A percentile compares a stretch with the other conserved stretches of the same genome.
Evolutionary conservation across 2,329 filamentous ascomycete genomes (phyloP).

Genomic region (Fusarium sp.): DNA sequence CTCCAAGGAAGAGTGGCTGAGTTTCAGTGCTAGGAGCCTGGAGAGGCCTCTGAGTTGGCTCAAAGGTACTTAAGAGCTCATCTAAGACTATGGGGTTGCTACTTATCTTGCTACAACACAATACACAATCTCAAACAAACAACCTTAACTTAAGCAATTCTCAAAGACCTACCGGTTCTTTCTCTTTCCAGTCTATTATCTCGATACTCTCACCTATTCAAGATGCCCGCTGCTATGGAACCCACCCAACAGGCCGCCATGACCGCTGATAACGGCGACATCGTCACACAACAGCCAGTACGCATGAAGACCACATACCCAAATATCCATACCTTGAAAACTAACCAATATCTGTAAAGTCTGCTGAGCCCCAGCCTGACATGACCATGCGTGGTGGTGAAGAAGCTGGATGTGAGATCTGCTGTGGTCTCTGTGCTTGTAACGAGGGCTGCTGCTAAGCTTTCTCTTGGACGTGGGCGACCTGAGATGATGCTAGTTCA

Average conservation of each 20-base stretch:
- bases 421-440: slow-evolving; percentile 61
- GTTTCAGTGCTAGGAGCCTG: slow-evolving; percentile 8
- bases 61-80: slow-evolving; percentile 33
- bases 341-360: slow-evolving; percentile 43
- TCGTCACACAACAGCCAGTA: slow-evolving; percentile 60
- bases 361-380: slow-evolving; percentile 57
- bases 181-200: not conserved
- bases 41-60: slow-evolving; percentile 29
- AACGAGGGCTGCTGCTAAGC: slow-evolving; percentile 58
- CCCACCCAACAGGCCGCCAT: slow-evolving; percentile 60
- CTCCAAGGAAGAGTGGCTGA: slow-evolving; percentile 17
- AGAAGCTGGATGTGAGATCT: slow-evolving; percentile 61
- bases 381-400: slow-evolving; percentile 60
- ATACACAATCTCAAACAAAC: slow-evolving; percentile 21
- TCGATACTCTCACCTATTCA: slow-evolving; percentile 35
- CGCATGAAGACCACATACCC: slow-evolving; percentile 30
- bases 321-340: not conserved
- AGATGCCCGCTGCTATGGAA: slow-evolving; percentile 58
- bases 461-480: not conserved
- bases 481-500: slow-evolving; percentile 5
- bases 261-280: slow-evolving; percentile 53
- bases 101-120: slow-evolving; percentile 22
- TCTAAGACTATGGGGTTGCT: slow-evolving; percentile 28
- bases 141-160: slow-evolving; percentile 37
- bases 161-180: slow-evolving; percentile 18